Base-by-base conservation (phyloP, 2,329 filamentous ascomycete genomes). In the Coniochaeta prunicola region DNA sequence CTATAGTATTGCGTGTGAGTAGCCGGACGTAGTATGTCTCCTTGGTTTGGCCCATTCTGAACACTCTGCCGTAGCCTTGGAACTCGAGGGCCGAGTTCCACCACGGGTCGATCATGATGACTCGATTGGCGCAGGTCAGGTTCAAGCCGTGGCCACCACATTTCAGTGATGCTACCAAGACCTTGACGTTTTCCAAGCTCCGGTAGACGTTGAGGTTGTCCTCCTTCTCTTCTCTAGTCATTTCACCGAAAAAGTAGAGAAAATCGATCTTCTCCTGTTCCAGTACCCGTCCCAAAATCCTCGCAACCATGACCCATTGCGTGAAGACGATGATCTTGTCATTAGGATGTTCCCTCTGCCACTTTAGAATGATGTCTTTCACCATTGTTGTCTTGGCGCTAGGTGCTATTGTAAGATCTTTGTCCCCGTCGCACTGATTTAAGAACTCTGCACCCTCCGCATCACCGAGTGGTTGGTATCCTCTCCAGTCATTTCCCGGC, bases 31-130 rank as follows among this genome's bases (percentile, higher is more conserved):
- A 79, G 12, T 82, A 73, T 0, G 86, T 86, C 34, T 82, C 73
- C 45, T 86, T 81, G 0, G 66, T 61, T 62, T 93, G 89, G 0
- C 87, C 87, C 2, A 86, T 84, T 5, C 89, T 79, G 64, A 81
- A 82, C 0, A 90, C 81, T 0, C 89, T 80, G 1, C 73, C 73
- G 40, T 79, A 79, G 0, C 82, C 86, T 64, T 91, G 88, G n/a
- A 84, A 73, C 63, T 91, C 86, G 0, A 77, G 69, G 0, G 78
- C 74, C 1, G 70, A 70, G 59, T 90, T 90, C 83, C 84, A 91
- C 81, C 82, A 86, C 0, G 75, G 70, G 33, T 86, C 82, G 0
- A 82, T 57, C 0, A 81, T 70, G 21, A 86, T 82, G 24, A 83
- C 79, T 3, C 81, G 76, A 54, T 82, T 84, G 1, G 77, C 77